phyloP scores from a whole-genome alignment of 345 rosid species.

The Lumnitzera littorea region DNA sequence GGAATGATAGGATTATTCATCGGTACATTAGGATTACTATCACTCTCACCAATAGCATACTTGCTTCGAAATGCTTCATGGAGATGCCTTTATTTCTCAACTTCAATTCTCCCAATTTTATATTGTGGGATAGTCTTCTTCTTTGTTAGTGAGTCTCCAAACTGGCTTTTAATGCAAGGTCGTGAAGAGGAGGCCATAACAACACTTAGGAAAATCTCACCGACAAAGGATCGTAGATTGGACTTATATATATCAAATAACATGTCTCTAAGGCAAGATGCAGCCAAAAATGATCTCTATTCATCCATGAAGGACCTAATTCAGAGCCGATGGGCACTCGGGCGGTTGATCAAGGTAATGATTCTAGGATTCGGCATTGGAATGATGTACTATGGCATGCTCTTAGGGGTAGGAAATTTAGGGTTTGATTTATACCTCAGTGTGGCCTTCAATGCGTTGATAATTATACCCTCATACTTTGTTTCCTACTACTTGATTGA shows the following conservation, averaged over 20 bases:
- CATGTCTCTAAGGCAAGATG: not conserved
- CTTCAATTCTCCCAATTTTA: slow-evolving; percentile 24
- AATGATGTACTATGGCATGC: slow-evolving; percentile 36
- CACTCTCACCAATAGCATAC: slow-evolving; percentile 40
- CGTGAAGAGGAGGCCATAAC: slow-evolving; percentile 25
- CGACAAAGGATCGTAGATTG: not conserved
- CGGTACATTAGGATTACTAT: slow-evolving; percentile 41
- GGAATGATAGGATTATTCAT: slow-evolving; percentile 35
- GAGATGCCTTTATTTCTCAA: slow-evolving; percentile 39
- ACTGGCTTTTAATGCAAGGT: slow-evolving; percentile 47
- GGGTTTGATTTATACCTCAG: slow-evolving; percentile 30
- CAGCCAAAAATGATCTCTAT: slow-evolving; percentile 1
- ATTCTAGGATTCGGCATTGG: slow-evolving; percentile 36
- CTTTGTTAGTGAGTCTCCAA: slow-evolving; percentile 38
- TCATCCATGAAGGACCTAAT: slow-evolving; percentile 15
- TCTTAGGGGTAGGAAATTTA: slow-evolving; percentile 33
- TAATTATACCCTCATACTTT: slow-evolving; percentile 28
- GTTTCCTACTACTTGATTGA: slow-evolving; percentile 26
- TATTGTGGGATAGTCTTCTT: slow-evolving; percentile 23
- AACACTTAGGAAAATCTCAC: slow-evolving; percentile 10
- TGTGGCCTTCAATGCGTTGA: slow-evolving; percentile 33
- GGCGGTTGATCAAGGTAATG: slow-evolving; percentile 17
- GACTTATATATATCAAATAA: not conserved
- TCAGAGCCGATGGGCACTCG: slow-evolving; percentile 13
- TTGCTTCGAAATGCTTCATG: slow-evolving; percentile 28